Conservation (phyloP, 257 asterid genomes). For the Solanum habrochaites region DNA sequence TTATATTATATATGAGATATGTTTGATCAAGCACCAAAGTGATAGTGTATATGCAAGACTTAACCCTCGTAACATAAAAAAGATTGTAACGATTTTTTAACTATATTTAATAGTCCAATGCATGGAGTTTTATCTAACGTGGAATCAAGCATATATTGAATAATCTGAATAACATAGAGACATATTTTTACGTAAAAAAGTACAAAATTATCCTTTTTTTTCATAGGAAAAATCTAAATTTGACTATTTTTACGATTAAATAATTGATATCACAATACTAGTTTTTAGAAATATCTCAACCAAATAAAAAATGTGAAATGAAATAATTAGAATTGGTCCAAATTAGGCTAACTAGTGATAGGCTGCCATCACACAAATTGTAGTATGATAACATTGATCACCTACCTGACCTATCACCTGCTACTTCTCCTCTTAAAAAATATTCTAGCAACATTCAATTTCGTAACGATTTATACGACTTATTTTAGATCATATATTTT, state of each 20-base stretch:
- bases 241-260: background rate
- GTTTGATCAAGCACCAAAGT: background rate
- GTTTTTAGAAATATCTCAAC: background rate
- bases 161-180: background rate
- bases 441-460: too few relatives aligned
- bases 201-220: background rate
- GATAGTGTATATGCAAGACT: background rate
- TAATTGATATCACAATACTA: background rate
- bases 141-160: background rate
- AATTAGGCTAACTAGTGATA: background rate
- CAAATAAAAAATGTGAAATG: background rate
- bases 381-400: background rate
- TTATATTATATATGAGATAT: background rate
- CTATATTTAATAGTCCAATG: background rate
- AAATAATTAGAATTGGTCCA: background rate
- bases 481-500: too few relatives aligned
- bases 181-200: background rate
- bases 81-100: background rate
- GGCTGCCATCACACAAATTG: background rate
- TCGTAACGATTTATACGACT: too few relatives aligned
- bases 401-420: background rate
- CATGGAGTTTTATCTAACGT: background rate
- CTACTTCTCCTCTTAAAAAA: background rate
- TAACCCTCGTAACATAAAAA: background rate
- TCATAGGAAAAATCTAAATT: background rate